phyloP scores from a whole-genome alignment of 2,329 filamentous ascomycete species.

The Claviceps spartinae region DNA sequence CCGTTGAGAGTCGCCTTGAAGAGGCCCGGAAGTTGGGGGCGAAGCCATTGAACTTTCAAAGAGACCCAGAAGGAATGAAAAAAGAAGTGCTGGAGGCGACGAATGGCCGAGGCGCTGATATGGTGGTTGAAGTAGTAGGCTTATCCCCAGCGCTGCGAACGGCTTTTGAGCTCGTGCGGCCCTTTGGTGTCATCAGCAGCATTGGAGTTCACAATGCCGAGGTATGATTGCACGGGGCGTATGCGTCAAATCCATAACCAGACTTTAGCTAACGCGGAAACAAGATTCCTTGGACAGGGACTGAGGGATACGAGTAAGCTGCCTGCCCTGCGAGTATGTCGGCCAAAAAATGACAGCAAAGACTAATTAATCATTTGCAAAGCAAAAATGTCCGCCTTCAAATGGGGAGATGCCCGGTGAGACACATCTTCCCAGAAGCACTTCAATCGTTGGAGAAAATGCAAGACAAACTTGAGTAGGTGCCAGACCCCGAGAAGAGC shows the following conservation, averaged over 20 bases:
- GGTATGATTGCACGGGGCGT: conserved; percentile 23
- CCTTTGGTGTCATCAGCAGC: conserved; percentile 60
- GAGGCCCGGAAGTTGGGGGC: conserved; percentile 63
- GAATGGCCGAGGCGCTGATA: conserved; percentile 70
- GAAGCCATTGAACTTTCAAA: conserved; percentile 67
- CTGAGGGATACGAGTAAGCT: conserved; percentile 43
- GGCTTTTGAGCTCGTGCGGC: conserved; percentile 56
- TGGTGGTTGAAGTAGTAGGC: conserved; percentile 69
- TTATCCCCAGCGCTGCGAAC: conserved; percentile 54
- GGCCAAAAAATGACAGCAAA: conserved; percentile 9
- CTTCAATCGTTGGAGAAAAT: conserved; percentile 51
- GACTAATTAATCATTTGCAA: conserved; percentile 8
- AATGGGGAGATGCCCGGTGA: conserved; percentile 66
- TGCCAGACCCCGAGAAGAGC: conserved; percentile 3
- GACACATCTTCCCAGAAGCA: conserved; percentile 54
- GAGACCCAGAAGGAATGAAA: conserved; percentile 46
- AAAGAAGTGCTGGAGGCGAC: conserved; percentile 61
- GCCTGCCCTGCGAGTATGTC: background rate
- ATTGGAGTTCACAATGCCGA: conserved; percentile 66
- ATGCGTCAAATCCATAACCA: background rate
- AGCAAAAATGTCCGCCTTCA: conserved; percentile 60
- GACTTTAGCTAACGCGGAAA: conserved; percentile 15
- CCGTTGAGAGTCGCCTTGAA: conserved; percentile 59
- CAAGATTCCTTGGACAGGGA: conserved; percentile 50
- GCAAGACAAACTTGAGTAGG: conserved; percentile 52